These are phyloP conservation scores for Cystobasidium slooffiae DNA, from an alignment of 1,284 basidiomycete genomes.

Conservation along the genomic window DNA sequence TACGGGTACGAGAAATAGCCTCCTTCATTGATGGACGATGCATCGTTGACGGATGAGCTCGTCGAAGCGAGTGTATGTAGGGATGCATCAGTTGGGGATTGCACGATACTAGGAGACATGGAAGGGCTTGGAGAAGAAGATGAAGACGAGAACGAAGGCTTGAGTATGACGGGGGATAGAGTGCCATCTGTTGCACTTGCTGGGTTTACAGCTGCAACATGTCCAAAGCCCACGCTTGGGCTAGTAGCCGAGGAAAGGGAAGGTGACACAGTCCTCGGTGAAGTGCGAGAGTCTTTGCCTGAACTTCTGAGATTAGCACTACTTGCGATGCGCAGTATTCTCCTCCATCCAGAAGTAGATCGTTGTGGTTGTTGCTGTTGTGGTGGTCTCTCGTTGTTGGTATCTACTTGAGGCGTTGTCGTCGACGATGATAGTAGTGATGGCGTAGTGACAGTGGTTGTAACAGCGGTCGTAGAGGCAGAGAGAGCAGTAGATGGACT, in stretches of 20 bases:
- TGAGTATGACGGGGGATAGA: neutral
- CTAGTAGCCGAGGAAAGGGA: neutral
- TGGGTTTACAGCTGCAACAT: neutral
- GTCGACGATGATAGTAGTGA: neutral
- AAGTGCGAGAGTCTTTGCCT: neutral
- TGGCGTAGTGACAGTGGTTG: neutral
- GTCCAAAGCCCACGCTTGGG: neutral
- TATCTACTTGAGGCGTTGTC: neutral
- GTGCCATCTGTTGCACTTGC: neutral
- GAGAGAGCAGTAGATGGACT: neutral
- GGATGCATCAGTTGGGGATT: constrained; percentile 12
- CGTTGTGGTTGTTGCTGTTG: constrained; percentile 2
- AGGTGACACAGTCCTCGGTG: neutral
- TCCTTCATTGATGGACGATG: constrained; percentile 4
- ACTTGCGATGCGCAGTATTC: constrained; percentile 22
- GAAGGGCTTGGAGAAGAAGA: neutral
- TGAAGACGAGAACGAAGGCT: neutral
- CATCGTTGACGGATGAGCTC: neutral
- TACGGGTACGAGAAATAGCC: constrained; percentile 27
- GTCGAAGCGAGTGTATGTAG: constrained; percentile 25
- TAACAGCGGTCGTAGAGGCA: neutral
- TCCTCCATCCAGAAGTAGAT: constrained; percentile 17
- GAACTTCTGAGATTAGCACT: neutral
- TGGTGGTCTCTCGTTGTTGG: neutral
- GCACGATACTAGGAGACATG: constrained; percentile 2